Base-by-base conservation (phyloP, 345 rosid genomes). In the Acer yangbiense region DNA sequence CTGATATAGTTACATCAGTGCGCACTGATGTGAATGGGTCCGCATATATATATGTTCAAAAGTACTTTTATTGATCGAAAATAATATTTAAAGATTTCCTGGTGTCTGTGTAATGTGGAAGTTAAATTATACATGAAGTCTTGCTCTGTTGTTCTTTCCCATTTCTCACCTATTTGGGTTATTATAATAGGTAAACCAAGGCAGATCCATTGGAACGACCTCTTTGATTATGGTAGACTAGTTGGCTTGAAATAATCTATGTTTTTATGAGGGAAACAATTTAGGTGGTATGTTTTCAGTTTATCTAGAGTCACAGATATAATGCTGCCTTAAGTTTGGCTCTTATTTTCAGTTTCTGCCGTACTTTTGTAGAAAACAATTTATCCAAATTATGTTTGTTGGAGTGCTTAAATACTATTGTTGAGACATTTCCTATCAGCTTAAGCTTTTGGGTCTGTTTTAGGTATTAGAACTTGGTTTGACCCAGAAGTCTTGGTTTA, bases 211-310 rank as follows among this genome's bases (percentile, higher is more conserved):
- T 44, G 35, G 52, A 72, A 72, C 21, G 43, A 61, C 52, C 68
- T 72, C 61, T 57, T 58, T 73, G 68, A 32, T 72, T 65, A 35
- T 35, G 23, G 55, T 73, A 11, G 76, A 11, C 58, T 21, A 20
- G 35, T 25, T 73, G 57, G 20, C 41, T 9, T 73, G 65, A 72
- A 72, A 32, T 72, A 13, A 61, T n/a, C 17, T 16, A 21, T 62
- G 76, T 23, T 44, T 43, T 7, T n/a, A 20, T 39, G 50, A 29
- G 46, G 50, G 43, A 66, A 66, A 68, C 41, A 29, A 65, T 65
- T 27, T 21, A 25, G 29, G 7, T 62, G n/a, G 58, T 70, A 70
- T 54, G n/a, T 39, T 41, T 29, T 60, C 10, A 13, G 21, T n/a
- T 72, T 57, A 1, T 55, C 54, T 18, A 4, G 69, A 5, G 64